phyloP scores from a whole-genome alignment of 2,329 filamentous ascomycete genomes.

The Pseudogymnoascus sp. region DNA sequence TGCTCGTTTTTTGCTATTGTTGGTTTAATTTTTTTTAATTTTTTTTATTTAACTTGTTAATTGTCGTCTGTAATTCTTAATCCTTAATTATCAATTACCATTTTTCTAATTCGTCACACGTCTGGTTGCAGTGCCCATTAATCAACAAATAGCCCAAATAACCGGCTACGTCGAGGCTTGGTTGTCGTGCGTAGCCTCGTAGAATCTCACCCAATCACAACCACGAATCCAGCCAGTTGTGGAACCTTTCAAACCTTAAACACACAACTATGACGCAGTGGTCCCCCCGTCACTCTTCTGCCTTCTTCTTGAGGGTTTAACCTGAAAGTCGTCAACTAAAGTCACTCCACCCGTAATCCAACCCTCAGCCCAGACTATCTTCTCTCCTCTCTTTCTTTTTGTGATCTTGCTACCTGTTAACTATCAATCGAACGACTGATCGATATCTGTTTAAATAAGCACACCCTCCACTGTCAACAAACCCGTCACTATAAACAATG shows the following conservation, averaged over 20 bases:
- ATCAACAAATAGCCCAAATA: not conserved
- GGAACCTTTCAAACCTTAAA: constrained; percentile 8
- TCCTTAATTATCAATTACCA: not conserved
- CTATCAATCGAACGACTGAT: constrained; percentile 6
- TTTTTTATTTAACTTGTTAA: not conserved
- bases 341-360: constrained; percentile 2
- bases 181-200: constrained; percentile 1
- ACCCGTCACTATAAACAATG: constrained; percentile 50
- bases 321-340: constrained; percentile 3
- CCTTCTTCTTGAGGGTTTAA: not conserved
- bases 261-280: constrained; percentile 7
- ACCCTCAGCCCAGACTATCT: not conserved
- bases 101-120: not conserved
- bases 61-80: not conserved
- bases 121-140: not conserved
- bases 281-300: not conserved
- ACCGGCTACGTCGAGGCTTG: constrained; percentile 3
- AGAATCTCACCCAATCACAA: not conserved
- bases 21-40: not conserved
- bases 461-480: not conserved
- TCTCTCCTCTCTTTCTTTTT: not conserved
- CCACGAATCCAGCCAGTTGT: not conserved
- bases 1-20: not conserved
- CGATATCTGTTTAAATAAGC: not conserved
- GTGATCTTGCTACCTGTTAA: not conserved